Percentiles rank a stretch among this genome's conserved stretches.
phyloP scores from a whole-genome alignment of 305 asterid species.

The Fraxinus xanthoxyloides region DNA sequence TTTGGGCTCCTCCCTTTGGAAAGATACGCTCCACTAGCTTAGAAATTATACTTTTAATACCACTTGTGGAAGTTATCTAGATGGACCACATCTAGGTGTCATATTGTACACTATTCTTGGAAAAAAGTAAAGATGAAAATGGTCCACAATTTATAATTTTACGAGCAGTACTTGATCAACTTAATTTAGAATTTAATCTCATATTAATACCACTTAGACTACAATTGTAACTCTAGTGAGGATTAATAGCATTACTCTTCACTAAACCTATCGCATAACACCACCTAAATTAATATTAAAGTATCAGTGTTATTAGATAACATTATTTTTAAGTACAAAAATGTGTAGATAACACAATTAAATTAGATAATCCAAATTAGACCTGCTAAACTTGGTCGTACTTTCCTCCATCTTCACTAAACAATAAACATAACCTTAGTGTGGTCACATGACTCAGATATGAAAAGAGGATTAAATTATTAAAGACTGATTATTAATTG shows the following conservation, averaged over 20 bases:
- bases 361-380: slow-evolving; percentile 2
- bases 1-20: not conserved
- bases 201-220: no score
- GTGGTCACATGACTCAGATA: slow-evolving; percentile 14
- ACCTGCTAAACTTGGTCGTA: not conserved
- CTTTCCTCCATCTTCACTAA: not conserved
- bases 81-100: slow-evolving; percentile 32
- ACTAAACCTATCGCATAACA: no score
- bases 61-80: slow-evolving; percentile 19
- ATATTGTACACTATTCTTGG: slow-evolving; percentile 17
- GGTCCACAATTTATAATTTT: not conserved
- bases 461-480: slow-evolving; percentile 9
- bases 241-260: no score
- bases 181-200: no score
- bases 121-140: not conserved
- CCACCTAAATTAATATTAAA: no score
- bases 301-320: no score
- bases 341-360: not conserved
- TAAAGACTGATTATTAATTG: not conserved
- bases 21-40: not conserved
- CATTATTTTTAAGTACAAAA: not conserved
- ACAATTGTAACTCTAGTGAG: no score
- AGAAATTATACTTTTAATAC: not conserved
- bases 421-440: slow-evolving; percentile 10
- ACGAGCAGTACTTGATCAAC: not conserved